Conservation (phyloP, 2,329 filamentous ascomycete species). For the Scedosporium boydii region DNA sequence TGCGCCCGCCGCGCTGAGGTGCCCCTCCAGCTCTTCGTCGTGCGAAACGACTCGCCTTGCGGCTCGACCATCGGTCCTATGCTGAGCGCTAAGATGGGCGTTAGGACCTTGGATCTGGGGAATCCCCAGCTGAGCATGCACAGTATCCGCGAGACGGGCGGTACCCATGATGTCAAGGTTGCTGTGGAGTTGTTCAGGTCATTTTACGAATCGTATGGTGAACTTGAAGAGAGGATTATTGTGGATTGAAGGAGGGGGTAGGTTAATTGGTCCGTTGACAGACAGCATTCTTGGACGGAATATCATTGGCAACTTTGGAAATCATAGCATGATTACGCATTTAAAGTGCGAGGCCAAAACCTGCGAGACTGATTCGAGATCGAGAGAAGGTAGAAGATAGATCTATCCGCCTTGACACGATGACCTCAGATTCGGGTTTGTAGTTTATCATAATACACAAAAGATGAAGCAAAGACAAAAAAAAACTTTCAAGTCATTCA, state of each 20-base stretch:
- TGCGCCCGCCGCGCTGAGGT: conserved; percentile 65
- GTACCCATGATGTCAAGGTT: conserved; percentile 77
- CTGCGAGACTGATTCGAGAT: too few species aligned
- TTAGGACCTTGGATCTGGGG: conserved; percentile 82
- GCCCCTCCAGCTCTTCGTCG: conserved; percentile 90
- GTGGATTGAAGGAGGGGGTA: conserved; percentile 49
- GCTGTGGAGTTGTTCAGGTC: conserved; percentile 77
- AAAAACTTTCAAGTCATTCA: too few species aligned
- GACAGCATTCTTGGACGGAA: too few species aligned
- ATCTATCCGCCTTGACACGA: too few species aligned
- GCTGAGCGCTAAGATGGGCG: conserved; percentile 76
- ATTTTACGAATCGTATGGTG: conserved; percentile 80
- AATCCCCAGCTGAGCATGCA: conserved; percentile 97
- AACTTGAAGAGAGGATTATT: conserved; percentile 71
- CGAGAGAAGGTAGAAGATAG: too few species aligned
- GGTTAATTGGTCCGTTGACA: not conserved
- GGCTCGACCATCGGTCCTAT: conserved; percentile 98
- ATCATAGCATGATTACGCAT: not conserved
- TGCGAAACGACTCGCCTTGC: conserved; percentile 89
- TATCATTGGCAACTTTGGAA: too few species aligned
- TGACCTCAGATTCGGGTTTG: too few species aligned
- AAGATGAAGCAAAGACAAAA: too few species aligned
- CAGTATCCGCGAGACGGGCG: conserved; percentile 87
- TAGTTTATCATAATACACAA: too few species aligned
- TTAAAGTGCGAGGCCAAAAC: too few species aligned